These are phyloP conservation scores for Verruconis gallopava DNA, from an alignment of 2,329 filamentous ascomycete species.

Conservation along the genomic window DNA sequence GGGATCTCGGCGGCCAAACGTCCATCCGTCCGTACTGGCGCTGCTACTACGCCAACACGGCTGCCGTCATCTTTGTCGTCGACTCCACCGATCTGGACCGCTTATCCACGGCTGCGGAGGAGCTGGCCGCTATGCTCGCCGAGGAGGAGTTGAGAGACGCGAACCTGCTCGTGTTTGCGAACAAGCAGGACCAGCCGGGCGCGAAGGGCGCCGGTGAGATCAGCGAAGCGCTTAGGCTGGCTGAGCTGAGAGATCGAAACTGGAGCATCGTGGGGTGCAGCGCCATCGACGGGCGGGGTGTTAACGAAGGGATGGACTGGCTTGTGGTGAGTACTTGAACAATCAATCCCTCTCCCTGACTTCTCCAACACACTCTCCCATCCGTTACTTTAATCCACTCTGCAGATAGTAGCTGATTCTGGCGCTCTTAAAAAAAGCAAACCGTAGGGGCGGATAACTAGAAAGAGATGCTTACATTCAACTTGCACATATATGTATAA, in stretches of 20 bases:
- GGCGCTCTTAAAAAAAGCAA: no score
- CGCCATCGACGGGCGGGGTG: constrained; percentile 86
- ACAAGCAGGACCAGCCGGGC: constrained; percentile 97
- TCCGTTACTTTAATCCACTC: no score
- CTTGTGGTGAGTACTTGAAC: constrained; percentile 55
- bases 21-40: constrained; percentile 97
- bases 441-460: no score
- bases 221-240: constrained; percentile 79
- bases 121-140: constrained; percentile 87
- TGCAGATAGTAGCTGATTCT: no score
- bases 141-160: constrained; percentile 95
- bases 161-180: constrained; percentile 86
- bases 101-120: constrained; percentile 81
- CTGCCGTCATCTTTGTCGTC: constrained; percentile 96
- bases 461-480: no score
- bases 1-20: constrained; percentile 97
- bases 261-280: constrained; percentile 99
- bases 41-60: constrained; percentile 98
- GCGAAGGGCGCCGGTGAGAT: constrained; percentile 96
- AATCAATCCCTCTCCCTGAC: neutral
- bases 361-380: no score
- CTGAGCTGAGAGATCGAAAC: constrained; percentile 87
- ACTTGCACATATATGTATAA: no score
- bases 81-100: constrained; percentile 97
- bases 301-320: constrained; percentile 99